Conservation (phyloP, 768 basidiomycete species). For the Calocybe gangraenosa region DNA sequence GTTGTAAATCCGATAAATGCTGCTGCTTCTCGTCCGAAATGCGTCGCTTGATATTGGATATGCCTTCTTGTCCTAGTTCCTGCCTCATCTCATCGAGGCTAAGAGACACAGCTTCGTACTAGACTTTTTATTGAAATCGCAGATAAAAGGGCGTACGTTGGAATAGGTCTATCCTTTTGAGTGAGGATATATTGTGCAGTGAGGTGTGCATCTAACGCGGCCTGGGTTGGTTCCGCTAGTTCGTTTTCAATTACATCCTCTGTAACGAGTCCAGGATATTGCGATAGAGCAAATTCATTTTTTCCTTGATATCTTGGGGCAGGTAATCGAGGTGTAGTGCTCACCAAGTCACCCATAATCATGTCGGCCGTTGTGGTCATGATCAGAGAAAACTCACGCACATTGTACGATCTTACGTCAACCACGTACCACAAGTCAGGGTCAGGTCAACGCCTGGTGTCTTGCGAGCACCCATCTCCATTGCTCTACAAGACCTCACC, state of each 20-base stretch:
- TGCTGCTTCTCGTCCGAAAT: constrained; percentile 25
- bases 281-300: constrained; percentile 8
- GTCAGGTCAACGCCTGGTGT: too few species aligned
- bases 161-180: constrained; percentile 32
- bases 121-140: neutral
- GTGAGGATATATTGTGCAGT: constrained; percentile 36
- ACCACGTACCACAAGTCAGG: too few species aligned
- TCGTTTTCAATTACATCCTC: neutral
- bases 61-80: constrained; percentile 25
- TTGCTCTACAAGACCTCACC: too few species aligned
- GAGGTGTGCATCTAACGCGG: constrained; percentile 27
- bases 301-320: neutral
- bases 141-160: constrained; percentile 28
- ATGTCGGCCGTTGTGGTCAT: constrained; percentile 11
- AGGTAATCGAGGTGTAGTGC: constrained; percentile 6
- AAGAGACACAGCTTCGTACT: neutral
- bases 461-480: too few species aligned
- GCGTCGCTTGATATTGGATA: constrained; percentile 20
- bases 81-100: constrained; percentile 35
- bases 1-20: constrained; percentile 31
- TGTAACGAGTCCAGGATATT: neutral
- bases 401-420: too few species aligned
- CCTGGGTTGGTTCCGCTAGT: constrained; percentile 5
- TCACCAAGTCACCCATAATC: constrained; percentile 4
- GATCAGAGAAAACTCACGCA: neutral